A percentile compares a stretch with the other conserved stretches of the same genome.
These are phyloP conservation scores for Sphagnum tenellum DNA, from an alignment of 225 moss, liverwort and hornwort species.

Conservation along the genomic window DNA sequence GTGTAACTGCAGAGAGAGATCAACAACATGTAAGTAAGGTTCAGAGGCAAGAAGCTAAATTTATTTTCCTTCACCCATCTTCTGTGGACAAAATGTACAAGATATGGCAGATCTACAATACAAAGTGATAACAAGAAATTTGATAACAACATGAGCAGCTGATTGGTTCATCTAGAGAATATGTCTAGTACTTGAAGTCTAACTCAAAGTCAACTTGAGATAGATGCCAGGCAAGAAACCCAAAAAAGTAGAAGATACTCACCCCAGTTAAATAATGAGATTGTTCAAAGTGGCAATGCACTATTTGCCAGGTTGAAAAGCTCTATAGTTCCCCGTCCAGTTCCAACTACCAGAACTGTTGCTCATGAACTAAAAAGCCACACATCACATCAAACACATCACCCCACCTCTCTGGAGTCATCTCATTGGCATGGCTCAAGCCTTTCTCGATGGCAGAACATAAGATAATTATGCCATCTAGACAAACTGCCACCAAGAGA, in stretches of 20 bases:
- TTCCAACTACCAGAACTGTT: conserved; percentile 89
- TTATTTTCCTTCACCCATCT: background rate
- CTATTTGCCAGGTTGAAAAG: conserved; percentile 86
- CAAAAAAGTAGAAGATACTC: background rate
- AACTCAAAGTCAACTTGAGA: too few species aligned
- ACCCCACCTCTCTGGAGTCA: conserved; percentile 85
- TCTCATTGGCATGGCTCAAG: conserved; percentile 64
- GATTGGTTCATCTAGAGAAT: too few species aligned
- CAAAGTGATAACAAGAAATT: too few species aligned
- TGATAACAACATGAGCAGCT: too few species aligned
- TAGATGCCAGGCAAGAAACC: too few species aligned
- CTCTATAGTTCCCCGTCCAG: conserved; percentile 84
- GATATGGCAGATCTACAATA: background rate
- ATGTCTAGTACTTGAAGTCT: too few species aligned
- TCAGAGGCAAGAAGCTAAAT: background rate
- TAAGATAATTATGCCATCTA: conserved; percentile 78
- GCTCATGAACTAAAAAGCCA: conserved; percentile 78
- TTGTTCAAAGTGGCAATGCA: conserved; percentile 78
- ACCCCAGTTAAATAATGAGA: conserved; percentile 98
- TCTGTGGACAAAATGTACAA: background rate
- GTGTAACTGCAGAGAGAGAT: conserved; percentile 52
- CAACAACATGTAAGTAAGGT: too few species aligned
- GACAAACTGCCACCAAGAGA: conserved; percentile 70
- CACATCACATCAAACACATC: conserved; percentile 90
- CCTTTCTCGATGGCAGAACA: conserved; percentile 75